Conservation (phyloP, 345 rosid species). For the Theobroma cacao region DNA sequence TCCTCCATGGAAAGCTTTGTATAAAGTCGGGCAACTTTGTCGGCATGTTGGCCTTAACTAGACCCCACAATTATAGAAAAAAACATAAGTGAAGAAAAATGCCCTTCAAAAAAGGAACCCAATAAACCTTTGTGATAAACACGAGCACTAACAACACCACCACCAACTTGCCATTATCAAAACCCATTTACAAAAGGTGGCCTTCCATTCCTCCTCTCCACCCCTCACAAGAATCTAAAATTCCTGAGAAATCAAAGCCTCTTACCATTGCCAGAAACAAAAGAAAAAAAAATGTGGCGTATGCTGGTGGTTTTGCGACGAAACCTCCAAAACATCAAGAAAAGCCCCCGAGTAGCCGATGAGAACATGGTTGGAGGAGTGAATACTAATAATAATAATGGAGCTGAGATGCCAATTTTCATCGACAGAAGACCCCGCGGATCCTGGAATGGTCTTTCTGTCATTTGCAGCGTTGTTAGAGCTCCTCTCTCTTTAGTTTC, state of each 20-base stretch:
- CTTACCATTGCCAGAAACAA: not conserved
- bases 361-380: constrained; percentile 46
- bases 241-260: constrained; percentile 13
- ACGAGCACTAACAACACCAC: constrained; percentile 42
- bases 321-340: constrained; percentile 49
- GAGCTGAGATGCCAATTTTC: constrained; percentile 21
- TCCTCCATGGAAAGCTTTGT: not conserved
- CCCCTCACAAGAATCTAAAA: not conserved
- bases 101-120: constrained; percentile 29
- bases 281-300: constrained; percentile 33
- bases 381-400: constrained; percentile 13
- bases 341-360: constrained; percentile 72
- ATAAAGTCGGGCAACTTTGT: constrained; percentile 33
- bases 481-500: constrained; percentile 54
- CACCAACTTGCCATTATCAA: constrained; percentile 36
- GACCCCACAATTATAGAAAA: constrained; percentile 36
- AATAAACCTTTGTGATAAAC: constrained; percentile 23
- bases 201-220: not conserved
- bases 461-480: constrained; percentile 37
- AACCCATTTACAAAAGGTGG: constrained; percentile 3
- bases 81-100: not conserved
- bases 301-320: constrained; percentile 37
- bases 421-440: constrained; percentile 8
- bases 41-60: constrained; percentile 33
- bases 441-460: constrained; percentile 35